Evolutionary conservation across 2,329 filamentous ascomycete genomes (phyloP).

Genomic region (Exophiala xenobiotica): DNA sequence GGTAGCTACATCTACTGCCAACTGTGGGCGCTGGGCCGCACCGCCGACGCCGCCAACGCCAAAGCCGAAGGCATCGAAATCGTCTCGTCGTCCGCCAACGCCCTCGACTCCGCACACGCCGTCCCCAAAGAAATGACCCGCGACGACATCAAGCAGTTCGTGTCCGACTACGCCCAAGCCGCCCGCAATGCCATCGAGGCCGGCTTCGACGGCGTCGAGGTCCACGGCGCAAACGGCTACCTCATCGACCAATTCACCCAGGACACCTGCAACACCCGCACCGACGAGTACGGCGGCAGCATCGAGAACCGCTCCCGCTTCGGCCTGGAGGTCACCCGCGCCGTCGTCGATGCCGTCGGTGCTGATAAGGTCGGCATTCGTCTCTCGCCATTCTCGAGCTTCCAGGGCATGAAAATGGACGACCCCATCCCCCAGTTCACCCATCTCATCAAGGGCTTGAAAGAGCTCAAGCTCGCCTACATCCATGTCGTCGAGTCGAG

Average conservation of each 20-base stretch:
- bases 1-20: conserved; percentile 48
- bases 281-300: conserved; percentile 52
- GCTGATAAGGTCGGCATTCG: conserved; percentile 48
- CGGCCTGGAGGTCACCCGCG: conserved; percentile 47
- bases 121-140: conserved; percentile 35
- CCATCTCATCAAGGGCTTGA: conserved; percentile 52
- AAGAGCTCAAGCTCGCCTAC: conserved; percentile 55
- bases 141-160: conserved; percentile 46
- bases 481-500: conserved; percentile 59
- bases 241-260: conserved; percentile 55
- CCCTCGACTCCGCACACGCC: neutral
- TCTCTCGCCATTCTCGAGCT: conserved; percentile 46
- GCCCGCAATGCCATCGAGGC: conserved; percentile 54
- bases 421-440: conserved; percentile 61
- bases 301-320: conserved; percentile 56
- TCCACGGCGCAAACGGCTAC: conserved; percentile 52
- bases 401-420: conserved; percentile 55
- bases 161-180: conserved; percentile 45
- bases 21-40: conserved; percentile 61
- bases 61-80: conserved; percentile 34
- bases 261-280: conserved; percentile 51
- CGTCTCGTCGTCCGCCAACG: conserved; percentile 6
- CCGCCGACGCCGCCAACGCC: conserved; percentile 43
- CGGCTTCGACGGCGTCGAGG: conserved; percentile 52
- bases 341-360: conserved; percentile 33